phyloP scores from a whole-genome alignment of 2,329 filamentous ascomycete species.

The Alternaria rosae region DNA sequence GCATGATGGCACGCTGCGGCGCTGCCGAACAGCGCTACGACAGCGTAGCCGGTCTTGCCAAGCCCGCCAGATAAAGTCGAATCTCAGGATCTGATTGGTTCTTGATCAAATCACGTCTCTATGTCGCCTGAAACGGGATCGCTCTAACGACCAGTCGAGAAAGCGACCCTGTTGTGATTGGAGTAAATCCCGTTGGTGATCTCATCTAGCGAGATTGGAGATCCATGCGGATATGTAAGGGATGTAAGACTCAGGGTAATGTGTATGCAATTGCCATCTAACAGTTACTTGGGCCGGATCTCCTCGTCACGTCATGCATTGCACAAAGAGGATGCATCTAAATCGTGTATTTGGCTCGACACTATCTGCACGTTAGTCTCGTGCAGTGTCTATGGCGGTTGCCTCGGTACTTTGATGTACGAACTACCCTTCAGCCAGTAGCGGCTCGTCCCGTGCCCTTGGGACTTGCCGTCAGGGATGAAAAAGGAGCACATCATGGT shows the following conservation, averaged over 20 bases:
- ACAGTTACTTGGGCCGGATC: not conserved
- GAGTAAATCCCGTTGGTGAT: slow-evolving; percentile 21
- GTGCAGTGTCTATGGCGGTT: slow-evolving; percentile 3
- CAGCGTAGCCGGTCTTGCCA: slow-evolving; percentile 18
- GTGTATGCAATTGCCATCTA: not conserved
- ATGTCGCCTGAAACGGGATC: slow-evolving; percentile 12
- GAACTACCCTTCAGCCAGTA: slow-evolving; percentile 4
- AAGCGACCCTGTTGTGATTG: slow-evolving; percentile 22
- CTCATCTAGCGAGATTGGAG: not conserved
- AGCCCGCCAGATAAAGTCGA: slow-evolving; percentile 5
- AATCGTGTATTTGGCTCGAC: not conserved
- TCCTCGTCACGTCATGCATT: not conserved
- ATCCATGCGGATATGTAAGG: slow-evolving; percentile 6
- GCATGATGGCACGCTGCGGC: slow-evolving; percentile 1
- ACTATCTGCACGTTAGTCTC: not conserved
- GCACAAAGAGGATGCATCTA: not conserved
- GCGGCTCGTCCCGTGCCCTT: slow-evolving; percentile 35
- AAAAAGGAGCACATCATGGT: slow-evolving; percentile 18
- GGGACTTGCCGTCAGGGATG: slow-evolving; percentile 17
- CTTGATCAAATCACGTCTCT: slow-evolving; percentile 7
- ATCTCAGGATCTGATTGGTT: slow-evolving; percentile 20
- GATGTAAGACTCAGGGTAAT: not conserved
- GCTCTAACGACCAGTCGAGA: slow-evolving; percentile 15
- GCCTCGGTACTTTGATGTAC: not conserved
- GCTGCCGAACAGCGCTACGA: slow-evolving; percentile 13